phyloP scores from a whole-genome alignment of 306 rosid genomes.

The Malus domestica region DNA sequence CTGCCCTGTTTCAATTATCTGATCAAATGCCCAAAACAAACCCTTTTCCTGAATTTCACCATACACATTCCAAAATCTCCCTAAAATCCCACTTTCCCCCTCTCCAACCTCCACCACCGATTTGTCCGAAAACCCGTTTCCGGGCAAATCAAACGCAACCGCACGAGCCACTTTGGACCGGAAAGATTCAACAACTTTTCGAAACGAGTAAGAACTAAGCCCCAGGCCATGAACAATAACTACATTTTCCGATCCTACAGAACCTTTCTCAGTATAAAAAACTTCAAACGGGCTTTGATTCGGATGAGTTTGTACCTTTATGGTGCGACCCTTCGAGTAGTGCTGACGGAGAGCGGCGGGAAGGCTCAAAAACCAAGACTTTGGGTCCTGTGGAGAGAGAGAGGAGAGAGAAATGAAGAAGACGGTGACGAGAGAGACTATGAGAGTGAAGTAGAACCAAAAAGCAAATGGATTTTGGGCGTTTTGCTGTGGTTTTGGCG shows the following conservation, averaged over 20 bases:
- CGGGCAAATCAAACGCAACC: slow-evolving; percentile 68
- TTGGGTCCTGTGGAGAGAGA: slow-evolving; percentile 52
- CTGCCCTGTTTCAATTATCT: slow-evolving; percentile 79
- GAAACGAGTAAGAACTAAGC: slow-evolving; percentile 66
- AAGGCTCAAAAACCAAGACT: slow-evolving; percentile 64
- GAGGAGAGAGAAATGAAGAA: slow-evolving; percentile 40
- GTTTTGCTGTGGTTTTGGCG: slow-evolving; percentile 9
- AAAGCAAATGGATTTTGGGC: slow-evolving; percentile 48
- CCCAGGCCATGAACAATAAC: slow-evolving; percentile 65
- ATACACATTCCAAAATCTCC: slow-evolving; percentile 63
- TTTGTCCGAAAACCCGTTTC: slow-evolving; percentile 83
- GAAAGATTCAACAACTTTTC: slow-evolving; percentile 35
- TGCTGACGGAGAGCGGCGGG: slow-evolving; percentile 69
- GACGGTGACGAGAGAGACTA: slow-evolving; percentile 49
- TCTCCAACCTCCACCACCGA: slow-evolving; percentile 38
- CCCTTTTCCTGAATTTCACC: slow-evolving; percentile 76
- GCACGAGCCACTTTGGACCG: slow-evolving; percentile 47
- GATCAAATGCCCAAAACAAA: slow-evolving; percentile 93
- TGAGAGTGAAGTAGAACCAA: slow-evolving; percentile 75
- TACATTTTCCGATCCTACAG: slow-evolving; percentile 39
- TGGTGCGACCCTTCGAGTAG: slow-evolving; percentile 62
- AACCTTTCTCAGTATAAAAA: slow-evolving; percentile 46
- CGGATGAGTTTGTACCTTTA: slow-evolving; percentile 61
- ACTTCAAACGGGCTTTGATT: slow-evolving; percentile 50
- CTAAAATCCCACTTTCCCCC: slow-evolving; percentile 44